Base-by-base conservation (phyloP, 1,139 yeast species). In the Blastobotrys capitulatus region DNA sequence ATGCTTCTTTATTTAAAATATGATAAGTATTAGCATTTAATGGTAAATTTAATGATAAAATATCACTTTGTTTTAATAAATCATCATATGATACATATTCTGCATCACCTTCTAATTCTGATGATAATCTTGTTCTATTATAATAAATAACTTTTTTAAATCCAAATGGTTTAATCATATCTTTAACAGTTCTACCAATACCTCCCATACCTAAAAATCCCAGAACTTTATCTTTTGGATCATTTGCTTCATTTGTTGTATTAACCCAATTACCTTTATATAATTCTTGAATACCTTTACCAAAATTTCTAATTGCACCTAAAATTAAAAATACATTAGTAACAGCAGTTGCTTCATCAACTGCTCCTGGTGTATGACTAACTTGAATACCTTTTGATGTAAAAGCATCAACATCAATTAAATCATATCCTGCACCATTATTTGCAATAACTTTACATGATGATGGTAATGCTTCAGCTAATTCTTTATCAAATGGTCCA, bases 381-480 rank as follows among this genome's bases (percentile, higher is more conserved):
- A 83, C 67, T 64, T 80, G 85, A 51, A 84, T 77, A 27, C 76
- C 75, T 38, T 71, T 67, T 16, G 66, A 68, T 13, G 76, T 70
- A 57, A 77, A 74, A 16, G 79, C 74, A 20, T 68, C 71, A 19
- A 77, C 74, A 54, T 79, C 80, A 47, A 81, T 69, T 38, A 60
- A 53, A 64, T 92, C 97, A 66, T 92, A 92, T 6, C 98, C 97
- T 0, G 98, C 98, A 50, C 97, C 97, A 59, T 79, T 76, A 67
- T 88, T 95, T 58, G 86, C 75, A 19, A 92, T 73, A 13, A 80
- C 76, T 59, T 79, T 78, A 27, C 90, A 75, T 0, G 81, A 63
- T 1, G 72, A 55, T 2, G 96, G 95, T 50, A 92, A 70, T 32
- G 70, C 69, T 12, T 66, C 60, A 19, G 83, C 76, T 57, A 90